phyloP scores from a whole-genome alignment of 2,329 filamentous ascomycete genomes.

The Metarhizium brunneum region DNA sequence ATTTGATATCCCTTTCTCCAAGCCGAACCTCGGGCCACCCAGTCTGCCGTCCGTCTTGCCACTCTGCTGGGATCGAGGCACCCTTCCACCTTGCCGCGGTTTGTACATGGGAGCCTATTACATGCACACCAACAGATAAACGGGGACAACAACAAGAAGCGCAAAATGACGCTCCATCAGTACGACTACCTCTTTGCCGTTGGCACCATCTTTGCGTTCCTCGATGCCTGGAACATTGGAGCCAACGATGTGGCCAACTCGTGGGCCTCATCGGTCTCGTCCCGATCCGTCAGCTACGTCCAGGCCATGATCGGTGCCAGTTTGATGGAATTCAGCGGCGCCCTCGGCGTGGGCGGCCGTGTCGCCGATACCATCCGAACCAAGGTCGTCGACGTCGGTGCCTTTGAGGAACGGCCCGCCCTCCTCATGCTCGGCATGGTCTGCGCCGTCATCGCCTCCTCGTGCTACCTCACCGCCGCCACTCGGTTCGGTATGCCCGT shows the following conservation, averaged over 20 bases:
- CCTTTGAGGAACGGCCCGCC: constrained; percentile 37
- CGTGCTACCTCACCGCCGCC: constrained; percentile 46
- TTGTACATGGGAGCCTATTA: too few relatives aligned
- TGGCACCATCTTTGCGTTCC: constrained; percentile 54
- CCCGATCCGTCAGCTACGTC: constrained; percentile 52
- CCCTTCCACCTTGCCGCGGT: too few relatives aligned
- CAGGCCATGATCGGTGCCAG: constrained; percentile 51
- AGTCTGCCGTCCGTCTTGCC: too few relatives aligned
- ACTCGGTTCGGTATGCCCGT: constrained; percentile 47
- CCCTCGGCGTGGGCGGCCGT: constrained; percentile 49
- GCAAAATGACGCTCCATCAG: constrained; percentile 28
- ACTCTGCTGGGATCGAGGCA: too few relatives aligned
- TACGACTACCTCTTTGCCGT: constrained; percentile 57
- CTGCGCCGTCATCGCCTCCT: constrained; percentile 43
- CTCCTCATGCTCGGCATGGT: constrained; percentile 51
- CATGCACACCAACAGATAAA: too few relatives aligned
- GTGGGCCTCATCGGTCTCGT: constrained; percentile 66
- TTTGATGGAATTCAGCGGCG: constrained; percentile 54
- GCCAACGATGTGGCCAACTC: constrained; percentile 65
- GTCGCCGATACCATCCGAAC: constrained; percentile 51
- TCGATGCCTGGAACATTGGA: constrained; percentile 55
- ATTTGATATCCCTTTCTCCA: too few relatives aligned
- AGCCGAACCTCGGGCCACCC: too few relatives aligned
- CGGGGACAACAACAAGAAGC: background rate
- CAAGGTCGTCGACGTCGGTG: constrained; percentile 41